Evolutionary conservation across 2,329 filamentous ascomycete species (phyloP).

Genomic region (Endothia cerciana): DNA sequence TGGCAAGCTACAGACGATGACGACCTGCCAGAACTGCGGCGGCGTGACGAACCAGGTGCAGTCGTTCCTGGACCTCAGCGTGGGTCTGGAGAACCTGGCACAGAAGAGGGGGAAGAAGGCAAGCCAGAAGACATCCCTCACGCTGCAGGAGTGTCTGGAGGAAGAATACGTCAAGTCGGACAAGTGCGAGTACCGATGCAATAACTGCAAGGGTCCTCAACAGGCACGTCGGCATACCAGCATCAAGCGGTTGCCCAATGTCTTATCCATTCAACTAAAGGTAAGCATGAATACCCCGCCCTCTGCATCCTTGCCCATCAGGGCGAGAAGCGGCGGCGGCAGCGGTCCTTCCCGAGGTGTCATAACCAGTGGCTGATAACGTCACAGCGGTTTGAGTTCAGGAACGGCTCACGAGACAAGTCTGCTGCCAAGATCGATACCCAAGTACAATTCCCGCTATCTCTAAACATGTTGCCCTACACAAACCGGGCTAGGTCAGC

Average conservation of each 20-base stretch:
- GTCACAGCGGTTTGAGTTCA: conserved; percentile 71
- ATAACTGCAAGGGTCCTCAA: conserved; percentile 75
- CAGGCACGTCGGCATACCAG: conserved; percentile 83
- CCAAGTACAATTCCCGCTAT: conserved; percentile 81
- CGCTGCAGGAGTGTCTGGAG: conserved; percentile 74
- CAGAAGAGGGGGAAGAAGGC: conserved; percentile 66
- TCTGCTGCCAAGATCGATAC: conserved; percentile 87
- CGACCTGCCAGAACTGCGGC: conserved; percentile 86
- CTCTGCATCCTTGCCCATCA: background rate
- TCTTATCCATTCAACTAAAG: conserved; percentile 91
- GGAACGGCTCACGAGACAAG: conserved; percentile 64
- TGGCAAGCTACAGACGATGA: conserved; percentile 86
- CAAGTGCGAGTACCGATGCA: conserved; percentile 87
- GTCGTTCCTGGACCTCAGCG: conserved; percentile 86
- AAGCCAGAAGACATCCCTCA: conserved; percentile 54
- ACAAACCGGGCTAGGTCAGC: conserved; percentile 67
- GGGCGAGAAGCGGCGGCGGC: background rate
- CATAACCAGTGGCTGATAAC: background rate
- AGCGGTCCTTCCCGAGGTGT: background rate
- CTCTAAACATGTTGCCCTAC: conserved; percentile 89
- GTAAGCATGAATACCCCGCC: conserved; percentile 47
- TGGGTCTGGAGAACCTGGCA: conserved; percentile 77
- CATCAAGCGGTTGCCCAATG: conserved; percentile 84
- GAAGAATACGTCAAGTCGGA: conserved; percentile 86
- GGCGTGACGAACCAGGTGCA: conserved; percentile 83